Conservation (phyloP, 805 yeast genomes). For the Yamadazyma kitorensis region DNA sequence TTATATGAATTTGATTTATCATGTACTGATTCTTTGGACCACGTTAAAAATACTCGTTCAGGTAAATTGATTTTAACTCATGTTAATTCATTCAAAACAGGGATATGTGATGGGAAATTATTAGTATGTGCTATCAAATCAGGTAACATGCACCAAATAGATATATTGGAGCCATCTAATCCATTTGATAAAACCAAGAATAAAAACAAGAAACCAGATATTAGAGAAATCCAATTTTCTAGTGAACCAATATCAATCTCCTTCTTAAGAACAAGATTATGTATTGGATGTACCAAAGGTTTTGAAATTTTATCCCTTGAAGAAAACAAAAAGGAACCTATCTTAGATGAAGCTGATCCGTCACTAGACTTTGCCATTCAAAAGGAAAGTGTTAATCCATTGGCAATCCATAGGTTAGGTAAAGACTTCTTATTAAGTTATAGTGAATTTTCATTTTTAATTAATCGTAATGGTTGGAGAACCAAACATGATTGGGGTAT, state of each 20-base stretch:
- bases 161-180: constrained; percentile 86
- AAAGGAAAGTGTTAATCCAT: constrained; percentile 75
- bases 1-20: constrained; percentile 71
- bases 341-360: constrained; percentile 97
- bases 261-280: constrained; percentile 80
- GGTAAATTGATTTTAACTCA: constrained; percentile 83
- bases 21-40: constrained; percentile 47
- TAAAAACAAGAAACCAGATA: constrained; percentile 59
- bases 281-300: constrained; percentile 95
- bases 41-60: constrained; percentile 52
- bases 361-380: constrained; percentile 90
- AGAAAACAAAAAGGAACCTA: constrained; percentile 80
- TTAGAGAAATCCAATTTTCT: constrained; percentile 73
- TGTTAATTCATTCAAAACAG: constrained; percentile 87
- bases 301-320: constrained; percentile 90
- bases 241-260: constrained; percentile 92
- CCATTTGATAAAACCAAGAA: constrained; percentile 58
- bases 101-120: constrained; percentile 86
- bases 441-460: constrained; percentile 91
- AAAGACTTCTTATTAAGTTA: constrained; percentile 85
- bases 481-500: constrained; percentile 91
- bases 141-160: constrained; percentile 74
- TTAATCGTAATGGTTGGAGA: constrained; percentile 95
- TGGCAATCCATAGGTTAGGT: constrained; percentile 87
- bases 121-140: constrained; percentile 86